phyloP scores from a whole-genome alignment of 1,284 basidiomycete genomes.

The Wolfiporia cocos region DNA sequence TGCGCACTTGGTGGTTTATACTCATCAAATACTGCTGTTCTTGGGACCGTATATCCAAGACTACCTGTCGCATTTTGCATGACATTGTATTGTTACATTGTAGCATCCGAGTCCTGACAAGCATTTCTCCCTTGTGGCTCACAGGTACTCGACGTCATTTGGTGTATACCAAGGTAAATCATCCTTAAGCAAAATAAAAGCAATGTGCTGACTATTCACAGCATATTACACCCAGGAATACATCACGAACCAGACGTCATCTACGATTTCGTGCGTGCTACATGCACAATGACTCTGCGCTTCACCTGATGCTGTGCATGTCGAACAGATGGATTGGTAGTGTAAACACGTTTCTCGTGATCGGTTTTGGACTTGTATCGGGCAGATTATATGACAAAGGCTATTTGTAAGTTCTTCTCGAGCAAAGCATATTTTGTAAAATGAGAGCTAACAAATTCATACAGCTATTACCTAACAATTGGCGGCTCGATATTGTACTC shows the following conservation, averaged over 20 bases:
- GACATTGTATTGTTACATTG: too few relatives aligned
- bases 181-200: too few relatives aligned
- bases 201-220: not conserved
- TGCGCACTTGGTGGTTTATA: too few relatives aligned
- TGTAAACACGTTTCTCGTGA: constrained; percentile 29
- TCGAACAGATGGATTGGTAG: constrained; percentile 36
- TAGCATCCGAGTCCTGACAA: too few relatives aligned
- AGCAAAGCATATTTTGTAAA: not conserved
- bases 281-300: constrained; percentile 12
- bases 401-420: constrained; percentile 13
- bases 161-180: constrained; percentile 38
- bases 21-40: too few relatives aligned
- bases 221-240: constrained; percentile 13
- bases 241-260: constrained; percentile 18
- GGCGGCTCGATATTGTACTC: constrained; percentile 25
- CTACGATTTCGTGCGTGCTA: constrained; percentile 25
- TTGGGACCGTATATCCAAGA: too few relatives aligned
- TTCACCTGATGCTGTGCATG: constrained; percentile 13
- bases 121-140: too few relatives aligned
- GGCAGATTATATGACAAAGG: constrained; percentile 27
- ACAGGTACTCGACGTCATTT: constrained; percentile 37
- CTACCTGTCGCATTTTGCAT: too few relatives aligned
- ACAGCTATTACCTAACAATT: constrained; percentile 5
- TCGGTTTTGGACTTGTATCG: constrained; percentile 22
- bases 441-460: not conserved